phyloP scores from a whole-genome alignment of 805 yeast species.

The Candida adriatica region DNA sequence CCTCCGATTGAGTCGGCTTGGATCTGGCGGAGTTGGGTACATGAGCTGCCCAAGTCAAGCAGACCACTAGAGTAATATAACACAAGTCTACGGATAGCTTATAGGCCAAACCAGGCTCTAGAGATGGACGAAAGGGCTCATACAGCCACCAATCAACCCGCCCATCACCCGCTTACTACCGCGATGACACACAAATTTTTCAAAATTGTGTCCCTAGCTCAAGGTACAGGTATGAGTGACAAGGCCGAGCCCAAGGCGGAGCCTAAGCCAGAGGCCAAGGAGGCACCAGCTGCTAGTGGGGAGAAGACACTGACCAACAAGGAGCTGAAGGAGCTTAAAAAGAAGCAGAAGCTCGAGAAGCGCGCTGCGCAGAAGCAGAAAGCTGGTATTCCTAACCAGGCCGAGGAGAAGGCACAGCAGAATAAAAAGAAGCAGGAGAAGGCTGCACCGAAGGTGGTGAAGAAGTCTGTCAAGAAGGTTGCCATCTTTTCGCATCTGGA shows the following conservation, averaged over 20 bases:
- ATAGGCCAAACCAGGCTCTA: no score
- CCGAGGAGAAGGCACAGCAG: conserved; percentile 26
- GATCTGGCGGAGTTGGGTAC: no score
- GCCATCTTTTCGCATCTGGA: conserved; percentile 74
- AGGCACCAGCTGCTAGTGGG: not conserved
- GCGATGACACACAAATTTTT: not conserved
- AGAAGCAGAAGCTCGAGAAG: conserved; percentile 86
- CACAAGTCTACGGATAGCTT: no score
- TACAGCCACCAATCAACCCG: no score
- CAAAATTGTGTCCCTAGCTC: no score
- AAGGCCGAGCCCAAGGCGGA: no score
- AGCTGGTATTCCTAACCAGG: conserved; percentile 42
- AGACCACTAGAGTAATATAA: no score
- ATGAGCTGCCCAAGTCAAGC: no score
- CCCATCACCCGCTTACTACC: not conserved
- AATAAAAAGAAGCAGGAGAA: conserved; percentile 25
- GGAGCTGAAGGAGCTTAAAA: conserved; percentile 80
- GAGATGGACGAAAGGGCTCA: no score
- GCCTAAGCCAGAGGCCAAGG: conserved; percentile 1
- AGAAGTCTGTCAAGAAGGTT: conserved; percentile 42
- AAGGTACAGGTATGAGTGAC: not conserved
- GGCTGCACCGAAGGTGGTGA: conserved; percentile 21
- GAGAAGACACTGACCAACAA: conserved; percentile 51
- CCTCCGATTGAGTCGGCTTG: no score
- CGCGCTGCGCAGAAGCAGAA: conserved; percentile 83